Base-by-base conservation (phyloP, 163 green algal species). In the Scenedesmus sp. region DNA sequence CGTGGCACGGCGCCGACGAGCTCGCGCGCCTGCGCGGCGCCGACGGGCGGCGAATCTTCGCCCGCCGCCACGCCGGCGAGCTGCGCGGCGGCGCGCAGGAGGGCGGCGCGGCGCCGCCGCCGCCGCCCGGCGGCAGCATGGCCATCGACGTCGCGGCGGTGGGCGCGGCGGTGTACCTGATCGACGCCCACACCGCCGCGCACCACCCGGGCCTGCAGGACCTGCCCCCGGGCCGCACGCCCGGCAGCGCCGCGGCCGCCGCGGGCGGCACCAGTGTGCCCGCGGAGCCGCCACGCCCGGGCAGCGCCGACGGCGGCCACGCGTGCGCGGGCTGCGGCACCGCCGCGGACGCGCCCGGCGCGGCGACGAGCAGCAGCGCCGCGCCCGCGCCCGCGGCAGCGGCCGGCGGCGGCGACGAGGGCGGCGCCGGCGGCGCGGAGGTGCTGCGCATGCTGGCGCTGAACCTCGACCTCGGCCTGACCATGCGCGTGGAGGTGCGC, bases 161-260 rank as follows among this genome's bases (percentile, higher is more conserved):
- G n/a, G 92, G 92, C 9, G 74, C 90, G 26, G 82, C 83, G 0
- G 56, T 97, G 31, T 91, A 95, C 60, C 83, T 97, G 47, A 58
- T 95, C 56, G 87, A 93, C 29, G 50, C 67, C 1, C 60, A 82
- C 24, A 22, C 65, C 26, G 31, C 22, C 64, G 47, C 74, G 28
- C 33, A 50, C 1, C 3, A 58, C 15, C 47, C 63, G 33, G 14
- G 45, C 11, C 34, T 78, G 44, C 57, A 70, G 42, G 56, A 78
- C 18, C 26, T 48, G 26, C 11, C 39, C 7, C 47, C 42, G 4
- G 44, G 22, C 33, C 33, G 70, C 33, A 36, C 51, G 14, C 26
- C 33, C 22, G 42, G 28, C 2, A 31, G 20, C 39, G 50, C 47
- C 29, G 48, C 33, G 39, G 62, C 28, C 51, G 62, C 62, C 3